Evolutionary conservation across 495 filamentous ascomycete species (phyloP), one percentile per base, ranked within the genome.

Genomic region (Lindgomyces ingoldianus): DNA sequence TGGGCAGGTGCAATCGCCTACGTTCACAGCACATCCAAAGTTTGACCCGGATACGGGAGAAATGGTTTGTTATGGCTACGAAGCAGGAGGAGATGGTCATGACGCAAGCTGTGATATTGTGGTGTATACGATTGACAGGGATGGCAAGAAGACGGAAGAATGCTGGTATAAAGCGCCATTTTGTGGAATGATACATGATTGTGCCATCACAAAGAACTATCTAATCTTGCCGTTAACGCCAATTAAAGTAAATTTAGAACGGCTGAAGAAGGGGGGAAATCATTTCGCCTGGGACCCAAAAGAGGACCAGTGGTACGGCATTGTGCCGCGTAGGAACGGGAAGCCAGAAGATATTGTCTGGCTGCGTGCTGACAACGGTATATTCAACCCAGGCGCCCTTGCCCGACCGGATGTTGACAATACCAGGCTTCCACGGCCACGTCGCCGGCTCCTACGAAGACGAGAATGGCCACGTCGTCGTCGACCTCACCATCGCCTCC

Each of bases 11-110:
- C 64, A 69, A 0, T 74, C 73, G 12, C 74, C 80, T 6, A 85
- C 82, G 0, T 85, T 87, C 60, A 84, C 83, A 0, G 84, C 84
- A 0, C 84, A 87, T 63, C 84, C 84, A 0, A 87, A 87, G 67
- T 74, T 84, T 50, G 84, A 85, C 60, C 84, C 84, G 0, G 74
- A 73, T 14, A 85, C 80, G 0, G 79, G 80, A 11, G 84, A 87
- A 33, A 69, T 72, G 69, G 66, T 72, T 16, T 61, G 57, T 21
- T 67, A 62, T n/a, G 69, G 69, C 0, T 12, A 81, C 72, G 0
- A 81, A 79, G 67, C 70, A 65, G 0, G 77, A 74, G 61, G 60
- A 1, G 67, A 71, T 57, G 69, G 69, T 0, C 61, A 68, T 29
- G 69, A 71, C 33, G 69, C 65, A 12, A 71, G 69, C 42, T 42